Evolutionary conservation across 495 filamentous ascomycete genomes (phyloP).

Genomic region (Neurospora tetraspora): DNA sequence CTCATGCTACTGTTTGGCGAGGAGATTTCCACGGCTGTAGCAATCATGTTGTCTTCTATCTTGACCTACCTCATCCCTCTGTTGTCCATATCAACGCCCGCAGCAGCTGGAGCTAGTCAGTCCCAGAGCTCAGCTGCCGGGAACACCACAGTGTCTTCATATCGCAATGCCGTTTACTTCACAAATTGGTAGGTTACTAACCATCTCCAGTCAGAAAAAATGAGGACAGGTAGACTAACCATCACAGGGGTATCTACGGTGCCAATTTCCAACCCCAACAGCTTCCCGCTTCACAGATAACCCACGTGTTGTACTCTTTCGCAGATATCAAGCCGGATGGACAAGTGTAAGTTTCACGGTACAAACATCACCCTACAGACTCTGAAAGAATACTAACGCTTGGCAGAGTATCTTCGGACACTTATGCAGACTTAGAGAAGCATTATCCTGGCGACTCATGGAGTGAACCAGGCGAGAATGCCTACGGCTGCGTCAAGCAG

Average conservation of each 20-base stretch:
- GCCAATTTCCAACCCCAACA: conserved; percentile 67
- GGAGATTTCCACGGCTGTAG: background rate
- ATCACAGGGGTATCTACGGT: conserved; percentile 61
- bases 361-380: background rate
- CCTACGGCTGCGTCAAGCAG: conserved; percentile 79
- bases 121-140: background rate
- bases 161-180: conserved; percentile 34
- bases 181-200: conserved; percentile 31
- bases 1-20: background rate
- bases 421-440: conserved; percentile 56
- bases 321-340: conserved; percentile 73
- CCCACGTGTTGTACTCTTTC: conserved; percentile 81
- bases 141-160: conserved; percentile 2
- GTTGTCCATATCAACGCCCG: background rate
- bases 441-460: conserved; percentile 66
- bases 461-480: conserved; percentile 54
- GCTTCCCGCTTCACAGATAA: conserved; percentile 66
- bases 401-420: conserved; percentile 39
- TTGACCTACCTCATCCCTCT: background rate
- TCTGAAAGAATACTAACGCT: background rate
- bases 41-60: background rate
- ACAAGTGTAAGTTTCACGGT: conserved; percentile 51
- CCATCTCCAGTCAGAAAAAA: background rate
- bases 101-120: background rate
- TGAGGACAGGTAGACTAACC: background rate